Base-by-base conservation (phyloP, 1,284 basidiomycete species). In the Leccinum subspadiceum region DNA sequence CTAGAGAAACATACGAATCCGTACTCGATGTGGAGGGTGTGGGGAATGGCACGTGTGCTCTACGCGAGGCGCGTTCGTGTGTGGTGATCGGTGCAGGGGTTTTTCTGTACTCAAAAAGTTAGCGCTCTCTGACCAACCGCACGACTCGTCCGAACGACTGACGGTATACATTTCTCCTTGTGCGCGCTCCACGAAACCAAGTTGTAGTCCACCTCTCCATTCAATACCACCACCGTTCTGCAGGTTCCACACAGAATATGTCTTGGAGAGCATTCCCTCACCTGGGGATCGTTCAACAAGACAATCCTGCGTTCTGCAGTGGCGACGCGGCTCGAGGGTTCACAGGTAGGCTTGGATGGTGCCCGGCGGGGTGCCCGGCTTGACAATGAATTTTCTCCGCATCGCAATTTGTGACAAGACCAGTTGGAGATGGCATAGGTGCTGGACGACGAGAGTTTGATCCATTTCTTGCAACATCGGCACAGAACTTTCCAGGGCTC, bases 231-330 rank as follows among this genome's bases (percentile, higher is more conserved):
- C 53, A 67, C 72, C 17, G 59, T 63, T 24, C 76, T 73, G 68
- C 87, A 89, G 4, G 73, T 65, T n/a, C 70, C 71, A 69, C 86
- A 89, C 26, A 78, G 75, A 20, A 87, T 80, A 58, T 70, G 72
- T 35, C 69, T 70, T 0, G 76, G 59, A 3, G 79, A 76, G 66
- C 81, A 84, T 1, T 69, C 65, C 68, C 79, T 81, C 41, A 78
- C 84, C 63, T 84, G 82, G 17, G 79, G 65, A 68, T 89, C 87
- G 62, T 87, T 88, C 33, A 86, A 77, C 60, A 89, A 71, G 56
- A 75, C 72, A 46, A 87, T 70, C 72, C 82, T 85, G 59, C 86
- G 77, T 64, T 86, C 82, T 13, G 84, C 80, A 9, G 81, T 79
- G 9, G 84, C 81, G 31, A 87, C 81, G 50, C 83, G 79, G 57